A percentile compares a stretch with the other conserved stretches of the same genome.
These are phyloP conservation scores for Cyberlindnera saturnus DNA, from an alignment of 805 yeast genomes.

Conservation along the genomic window DNA sequence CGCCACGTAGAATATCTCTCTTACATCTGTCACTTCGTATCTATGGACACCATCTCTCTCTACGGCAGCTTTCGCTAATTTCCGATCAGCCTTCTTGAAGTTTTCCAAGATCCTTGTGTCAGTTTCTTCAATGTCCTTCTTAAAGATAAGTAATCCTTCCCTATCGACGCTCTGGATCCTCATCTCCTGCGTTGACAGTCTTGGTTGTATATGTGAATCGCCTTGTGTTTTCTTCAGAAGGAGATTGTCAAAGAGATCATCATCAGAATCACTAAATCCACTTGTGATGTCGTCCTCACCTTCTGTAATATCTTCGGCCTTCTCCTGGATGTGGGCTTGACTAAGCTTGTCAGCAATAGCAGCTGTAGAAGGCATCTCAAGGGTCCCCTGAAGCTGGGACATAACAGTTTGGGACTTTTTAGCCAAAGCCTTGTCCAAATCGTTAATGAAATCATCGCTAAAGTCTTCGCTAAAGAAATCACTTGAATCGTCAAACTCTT, in stretches of 20 bases:
- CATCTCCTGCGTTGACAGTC: slow-evolving; percentile 19
- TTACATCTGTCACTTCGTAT: slow-evolving; percentile 35
- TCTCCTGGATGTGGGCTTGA: background rate
- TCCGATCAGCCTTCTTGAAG: slow-evolving; percentile 9
- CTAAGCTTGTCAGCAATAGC: background rate
- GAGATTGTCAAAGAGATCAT: slow-evolving; percentile 13
- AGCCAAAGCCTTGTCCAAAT: slow-evolving; percentile 5
- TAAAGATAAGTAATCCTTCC: slow-evolving; percentile 19
- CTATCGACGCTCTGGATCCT: slow-evolving; percentile 14
- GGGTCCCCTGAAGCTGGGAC: background rate
- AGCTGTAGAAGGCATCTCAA: background rate
- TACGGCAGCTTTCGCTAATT: slow-evolving; percentile 38
- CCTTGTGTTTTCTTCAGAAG: slow-evolving; percentile 10
- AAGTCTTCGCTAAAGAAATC: slow-evolving; percentile 21
- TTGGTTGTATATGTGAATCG: background rate
- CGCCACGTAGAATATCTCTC: slow-evolving; percentile 27
- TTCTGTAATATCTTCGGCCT: background rate
- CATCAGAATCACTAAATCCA: slow-evolving; percentile 3
- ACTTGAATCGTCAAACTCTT: slow-evolving; percentile 14
- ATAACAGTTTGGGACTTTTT: background rate
- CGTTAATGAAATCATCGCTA: slow-evolving; percentile 22
- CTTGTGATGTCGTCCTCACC: background rate
- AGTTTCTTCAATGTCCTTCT: slow-evolving; percentile 20
- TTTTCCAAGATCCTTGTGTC: slow-evolving; percentile 6
- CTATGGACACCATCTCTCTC: slow-evolving; percentile 41